Base-by-base conservation (phyloP, 306 rosid species). In the Sesbania bispinosa region DNA sequence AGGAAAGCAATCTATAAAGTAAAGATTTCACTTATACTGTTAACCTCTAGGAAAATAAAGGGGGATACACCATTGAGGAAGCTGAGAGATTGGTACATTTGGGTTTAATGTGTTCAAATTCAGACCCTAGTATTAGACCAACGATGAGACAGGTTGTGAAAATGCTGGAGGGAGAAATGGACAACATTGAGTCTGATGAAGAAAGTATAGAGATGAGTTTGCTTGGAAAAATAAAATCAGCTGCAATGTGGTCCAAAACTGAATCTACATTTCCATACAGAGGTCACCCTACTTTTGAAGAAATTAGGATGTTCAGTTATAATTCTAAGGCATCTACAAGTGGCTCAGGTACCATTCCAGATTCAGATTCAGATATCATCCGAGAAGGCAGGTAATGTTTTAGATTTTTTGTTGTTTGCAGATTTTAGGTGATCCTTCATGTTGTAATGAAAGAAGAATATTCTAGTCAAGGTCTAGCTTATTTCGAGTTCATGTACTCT, bases 131-230 rank as follows among this genome's bases (percentile, higher is more conserved):
- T 26, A 15, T 61, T 13, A 83, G 97, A 58, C 92, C 95, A 63
- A 83, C 69, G 5, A 88, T 90, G 81, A 84, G 80, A 61, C 85
- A 88, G 63, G 80, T 86, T 47, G 80, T 85, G 58, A 83, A 85
- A 51, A 54, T 90, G 16, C 42, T 90, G 50, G 90, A 82, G 38
- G 82, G 73, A 39, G 84, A 64, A 41, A 50, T 13, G 21, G 81
- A 81, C 23, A 65, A 14, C 11, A 23, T 9, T 38, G 80, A 53
- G 26, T 26, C 50, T 32, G 79, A 71, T 58, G 79, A 50, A 61
- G 67, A 82, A 42, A 77, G 41, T 41, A 63, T 57, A 61, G 78
- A 72, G 13, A 58, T 35, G 69, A 67, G 76, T 59, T 77, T 85
- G 70, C 77, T 79, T 8, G 80, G 32, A 16, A 84, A 45, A 70